Evolutionary conservation across 2,329 filamentous ascomycete genomes (phyloP), one percentile per base, ranked within the genome.

Genomic region (Esteya vermicola): DNA sequence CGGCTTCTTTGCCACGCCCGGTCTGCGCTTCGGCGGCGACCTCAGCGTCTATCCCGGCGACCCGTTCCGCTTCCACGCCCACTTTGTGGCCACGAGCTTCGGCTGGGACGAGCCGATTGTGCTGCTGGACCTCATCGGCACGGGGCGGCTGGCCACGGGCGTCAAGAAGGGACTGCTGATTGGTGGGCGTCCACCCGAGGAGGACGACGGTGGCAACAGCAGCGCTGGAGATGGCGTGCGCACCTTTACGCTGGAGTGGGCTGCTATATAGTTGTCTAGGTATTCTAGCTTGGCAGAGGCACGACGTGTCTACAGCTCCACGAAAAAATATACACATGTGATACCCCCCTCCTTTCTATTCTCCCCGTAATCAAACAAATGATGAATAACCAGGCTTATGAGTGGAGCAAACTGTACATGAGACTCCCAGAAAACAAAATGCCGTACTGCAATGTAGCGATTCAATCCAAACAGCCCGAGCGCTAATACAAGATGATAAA

Each of bases 1-100:
- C 16, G 83, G 81, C 37, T 95, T 89, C 61, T 96, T 81, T 62
- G 77, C 91, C 53, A 88, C 86, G 40, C 91, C 91, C 1, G 91
- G 91, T 9, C 69, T 98, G 39, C 83, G 91, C 21, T 98, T 98
- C 53, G 91, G 91, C 21, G 93, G 88, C 51, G 78, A 91, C 53
- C 95, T 93, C 60, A 85, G 86, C 50, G 85, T 93, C 6, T 98
- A 98, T 52, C 91, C 91, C 0, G 91, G 91, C 34, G 91, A 98
- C 56, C 86, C 91, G 1, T 67, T 98, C 38, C 79, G 91, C 10
- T 98, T 93, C 57, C 91, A 98, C 59, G 91, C 85, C 34, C 91
- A 98, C 57, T 96, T 94, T 57, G 71, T 94, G 51, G 84, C 81
- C 8, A 81, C 80, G n/a, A 77, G 82, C 25, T 75, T 82, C 50